Percentiles rank a stretch among this genome's conserved stretches.
These are phyloP conservation scores for Raffaelea ambrosiae DNA, from an alignment of 2,329 filamentous ascomycete species.

Conservation along the genomic window DNA sequence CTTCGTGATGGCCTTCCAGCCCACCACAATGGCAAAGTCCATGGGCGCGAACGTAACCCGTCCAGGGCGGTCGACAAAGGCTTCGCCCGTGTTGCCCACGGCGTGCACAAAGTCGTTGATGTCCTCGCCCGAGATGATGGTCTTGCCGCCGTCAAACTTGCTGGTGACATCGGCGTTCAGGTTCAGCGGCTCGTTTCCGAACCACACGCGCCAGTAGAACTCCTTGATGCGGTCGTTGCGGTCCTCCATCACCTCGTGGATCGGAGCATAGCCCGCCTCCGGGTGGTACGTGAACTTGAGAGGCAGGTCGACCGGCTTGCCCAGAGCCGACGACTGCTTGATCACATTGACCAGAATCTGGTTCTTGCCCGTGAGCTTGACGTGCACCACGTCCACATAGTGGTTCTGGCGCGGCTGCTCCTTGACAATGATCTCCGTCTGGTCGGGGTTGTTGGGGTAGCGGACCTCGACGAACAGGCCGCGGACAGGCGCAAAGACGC, in stretches of 20 bases:
- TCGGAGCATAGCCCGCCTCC: slow-evolving; percentile 94
- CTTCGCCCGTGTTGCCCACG: slow-evolving; percentile 94
- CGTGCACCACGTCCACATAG: slow-evolving; percentile 80
- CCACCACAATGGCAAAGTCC: slow-evolving; percentile 98
- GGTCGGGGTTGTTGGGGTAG: slow-evolving; percentile 70
- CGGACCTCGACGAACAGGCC: slow-evolving; percentile 86
- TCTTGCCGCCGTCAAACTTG: slow-evolving; percentile 81
- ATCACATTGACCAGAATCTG: slow-evolving; percentile 85
- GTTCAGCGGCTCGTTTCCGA: slow-evolving; percentile 75
- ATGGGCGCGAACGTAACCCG: slow-evolving; percentile 94
- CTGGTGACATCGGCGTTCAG: slow-evolving; percentile 79
- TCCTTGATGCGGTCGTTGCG: slow-evolving; percentile 98
- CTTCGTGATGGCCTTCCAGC: slow-evolving; percentile 99
- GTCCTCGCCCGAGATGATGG: slow-evolving; percentile 79
- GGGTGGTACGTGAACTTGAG: slow-evolving; percentile 91
- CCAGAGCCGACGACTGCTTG: slow-evolving; percentile 83
- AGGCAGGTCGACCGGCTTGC: slow-evolving; percentile 71
- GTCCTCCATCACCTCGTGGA: slow-evolving; percentile 89
- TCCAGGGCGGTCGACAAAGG: slow-evolving; percentile 90
- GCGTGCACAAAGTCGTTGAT: slow-evolving; percentile 99
- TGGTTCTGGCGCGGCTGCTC: slow-evolving; percentile 83
- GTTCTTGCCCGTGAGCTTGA: slow-evolving; percentile 64
- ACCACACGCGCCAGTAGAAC: slow-evolving; percentile 98
- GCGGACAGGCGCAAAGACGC: slow-evolving; percentile 77
- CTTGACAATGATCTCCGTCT: slow-evolving; percentile 77